phyloP scores from a whole-genome alignment of 768 basidiomycete species.

The Amanita thiersii region DNA sequence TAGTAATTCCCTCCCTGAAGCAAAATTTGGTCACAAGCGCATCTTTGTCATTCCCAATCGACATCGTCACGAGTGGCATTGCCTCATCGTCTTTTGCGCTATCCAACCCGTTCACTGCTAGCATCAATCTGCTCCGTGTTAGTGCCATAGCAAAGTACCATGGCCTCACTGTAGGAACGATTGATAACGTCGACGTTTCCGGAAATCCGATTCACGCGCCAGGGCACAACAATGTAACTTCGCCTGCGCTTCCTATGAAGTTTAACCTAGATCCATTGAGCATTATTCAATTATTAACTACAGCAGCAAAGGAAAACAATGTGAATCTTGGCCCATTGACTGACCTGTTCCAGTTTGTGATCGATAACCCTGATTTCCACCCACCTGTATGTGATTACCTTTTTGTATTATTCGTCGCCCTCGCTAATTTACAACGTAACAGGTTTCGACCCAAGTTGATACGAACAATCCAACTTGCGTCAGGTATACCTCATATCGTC shows the following conservation, averaged over 20 bases:
- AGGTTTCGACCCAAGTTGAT: constrained; percentile 52
- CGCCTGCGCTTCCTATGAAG: constrained; percentile 46
- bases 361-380: constrained; percentile 40
- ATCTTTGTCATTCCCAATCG: constrained; percentile 48
- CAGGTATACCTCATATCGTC: constrained; percentile 31
- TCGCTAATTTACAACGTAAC: not conserved
- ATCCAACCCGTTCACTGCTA: constrained; percentile 65
- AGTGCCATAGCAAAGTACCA: constrained; percentile 47
- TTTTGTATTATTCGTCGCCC: not conserved
- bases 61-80: constrained; percentile 54
- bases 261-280: constrained; percentile 58
- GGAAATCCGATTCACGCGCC: constrained; percentile 49
- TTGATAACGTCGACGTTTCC: constrained; percentile 46
- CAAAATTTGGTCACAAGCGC: constrained; percentile 52
- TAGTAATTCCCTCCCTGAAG: constrained; percentile 56
- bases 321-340: constrained; percentile 56
- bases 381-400: constrained; percentile 37
- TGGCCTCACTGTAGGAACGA: constrained; percentile 47
- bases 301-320: constrained; percentile 41
- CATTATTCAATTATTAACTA: constrained; percentile 48
- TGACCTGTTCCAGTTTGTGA: constrained; percentile 45
- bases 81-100: constrained; percentile 52
- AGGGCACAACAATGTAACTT: constrained; percentile 53
- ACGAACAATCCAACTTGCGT: constrained; percentile 45
- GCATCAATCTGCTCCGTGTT: constrained; percentile 53